These are phyloP conservation scores for Gaeumannomyces tritici DNA, from an alignment of 2,329 filamentous ascomycete species.

Conservation along the genomic window DNA sequence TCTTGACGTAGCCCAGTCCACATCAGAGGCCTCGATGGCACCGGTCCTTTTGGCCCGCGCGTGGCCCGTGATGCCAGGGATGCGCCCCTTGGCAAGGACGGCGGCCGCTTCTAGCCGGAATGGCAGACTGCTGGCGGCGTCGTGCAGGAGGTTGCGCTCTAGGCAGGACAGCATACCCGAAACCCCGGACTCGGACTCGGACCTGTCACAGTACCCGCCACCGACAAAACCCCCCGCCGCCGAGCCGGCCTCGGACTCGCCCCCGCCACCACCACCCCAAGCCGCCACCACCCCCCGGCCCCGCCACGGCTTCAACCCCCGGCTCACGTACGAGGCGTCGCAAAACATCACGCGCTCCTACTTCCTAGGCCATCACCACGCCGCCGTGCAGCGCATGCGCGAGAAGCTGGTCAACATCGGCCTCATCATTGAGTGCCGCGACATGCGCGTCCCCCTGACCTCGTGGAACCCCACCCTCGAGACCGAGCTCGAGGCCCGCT, in stretches of 20 bases:
- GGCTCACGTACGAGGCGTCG: slow-evolving; percentile 62
- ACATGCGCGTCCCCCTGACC: slow-evolving; percentile 82
- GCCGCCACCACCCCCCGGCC: slow-evolving; percentile 9
- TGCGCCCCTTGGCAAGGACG: not conserved
- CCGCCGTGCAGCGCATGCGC: slow-evolving; percentile 75
- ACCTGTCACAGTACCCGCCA: not conserved
- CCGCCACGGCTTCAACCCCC: slow-evolving; percentile 55
- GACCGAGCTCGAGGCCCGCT: slow-evolving; percentile 61
- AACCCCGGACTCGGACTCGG: too few relatives aligned
- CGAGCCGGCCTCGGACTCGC: not conserved
- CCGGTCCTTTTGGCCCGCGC: not conserved
- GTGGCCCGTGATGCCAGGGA: not conserved
- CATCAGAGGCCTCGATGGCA: not conserved
- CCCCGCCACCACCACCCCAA: slow-evolving; percentile 6
- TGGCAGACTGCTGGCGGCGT: not conserved
- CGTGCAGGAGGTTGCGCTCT: not conserved
- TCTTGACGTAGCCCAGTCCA: too few relatives aligned
- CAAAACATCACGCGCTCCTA: slow-evolving; percentile 76
- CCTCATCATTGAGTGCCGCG: slow-evolving; percentile 88
- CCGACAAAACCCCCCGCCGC: not conserved
- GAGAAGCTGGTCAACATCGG: slow-evolving; percentile 70
- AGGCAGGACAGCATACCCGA: too few relatives aligned
- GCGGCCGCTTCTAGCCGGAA: not conserved
- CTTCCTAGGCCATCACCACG: slow-evolving; percentile 85
- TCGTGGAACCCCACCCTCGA: slow-evolving; percentile 89